phyloP scores from a whole-genome alignment of 495 filamentous ascomycete genomes.

The Amniculicola lignicola region DNA sequence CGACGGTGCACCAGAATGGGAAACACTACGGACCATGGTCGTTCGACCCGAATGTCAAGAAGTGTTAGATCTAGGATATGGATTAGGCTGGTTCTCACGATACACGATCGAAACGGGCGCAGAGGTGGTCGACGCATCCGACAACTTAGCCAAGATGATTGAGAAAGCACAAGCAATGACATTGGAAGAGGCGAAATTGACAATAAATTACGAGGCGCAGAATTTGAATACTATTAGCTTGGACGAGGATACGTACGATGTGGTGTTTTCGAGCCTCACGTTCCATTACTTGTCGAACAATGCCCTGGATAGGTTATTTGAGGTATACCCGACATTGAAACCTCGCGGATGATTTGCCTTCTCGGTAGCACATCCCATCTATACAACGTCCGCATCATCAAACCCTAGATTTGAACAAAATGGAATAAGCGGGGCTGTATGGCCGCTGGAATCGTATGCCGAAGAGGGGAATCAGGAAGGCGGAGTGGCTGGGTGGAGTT shows the following conservation, averaged over 20 bases:
- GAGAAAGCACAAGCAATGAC: slow-evolving; percentile 5
- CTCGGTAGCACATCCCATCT: slow-evolving; percentile 8
- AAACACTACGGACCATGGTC: not conserved
- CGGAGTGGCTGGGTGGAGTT: slow-evolving; percentile 6
- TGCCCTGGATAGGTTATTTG: not conserved
- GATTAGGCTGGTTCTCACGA: slow-evolving; percentile 1
- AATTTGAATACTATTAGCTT: not conserved
- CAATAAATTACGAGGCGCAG: not conserved
- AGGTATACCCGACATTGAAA: slow-evolving; percentile 2
- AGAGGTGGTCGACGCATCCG: not conserved
- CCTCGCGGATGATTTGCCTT: slow-evolving; percentile 8
- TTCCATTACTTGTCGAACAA: slow-evolving; percentile 6
- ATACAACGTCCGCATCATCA: not conserved
- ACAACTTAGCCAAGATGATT: slow-evolving; percentile 1
- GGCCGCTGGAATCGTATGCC: slow-evolving; percentile 5
- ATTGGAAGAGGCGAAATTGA: not conserved
- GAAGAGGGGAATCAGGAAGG: not conserved
- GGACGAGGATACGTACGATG: not conserved
- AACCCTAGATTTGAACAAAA: too few relatives aligned
- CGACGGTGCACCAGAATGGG: slow-evolving; percentile 6
- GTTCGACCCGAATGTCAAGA: not conserved
- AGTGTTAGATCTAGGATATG: slow-evolving; percentile 2
- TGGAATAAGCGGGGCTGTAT: too few relatives aligned
- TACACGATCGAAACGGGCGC: slow-evolving; percentile 2
- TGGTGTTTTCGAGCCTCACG: slow-evolving; percentile 5